Evolutionary conservation across 23 red algal species (phyloP).

Genomic region (Chondrus crispus): DNA sequence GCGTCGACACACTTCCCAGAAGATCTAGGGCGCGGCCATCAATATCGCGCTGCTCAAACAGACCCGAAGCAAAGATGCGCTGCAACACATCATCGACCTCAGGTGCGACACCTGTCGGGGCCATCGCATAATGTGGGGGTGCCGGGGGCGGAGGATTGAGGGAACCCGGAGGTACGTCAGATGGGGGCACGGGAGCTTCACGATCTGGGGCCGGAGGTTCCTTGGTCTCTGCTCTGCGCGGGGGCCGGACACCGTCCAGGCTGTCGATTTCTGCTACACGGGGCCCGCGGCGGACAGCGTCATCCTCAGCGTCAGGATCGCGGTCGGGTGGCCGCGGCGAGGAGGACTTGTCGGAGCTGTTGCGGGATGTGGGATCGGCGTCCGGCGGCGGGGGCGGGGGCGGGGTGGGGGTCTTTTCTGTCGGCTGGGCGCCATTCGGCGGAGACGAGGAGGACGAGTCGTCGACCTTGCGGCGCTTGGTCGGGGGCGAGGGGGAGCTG

Average conservation of each 20-base stretch:
- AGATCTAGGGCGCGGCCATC: slow-evolving; percentile 67
- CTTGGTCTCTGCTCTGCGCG: neutral
- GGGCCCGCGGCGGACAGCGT: neutral
- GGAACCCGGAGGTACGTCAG: too few relatives aligned
- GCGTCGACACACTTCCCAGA: slow-evolving; percentile 49
- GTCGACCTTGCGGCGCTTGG: slow-evolving; percentile 46
- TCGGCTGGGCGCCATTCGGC: neutral
- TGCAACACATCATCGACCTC: slow-evolving; percentile 47
- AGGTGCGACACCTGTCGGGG: slow-evolving; percentile 34
- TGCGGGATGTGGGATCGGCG: neutral
- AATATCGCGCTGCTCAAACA: slow-evolving; percentile 55
- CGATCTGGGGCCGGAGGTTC: neutral
- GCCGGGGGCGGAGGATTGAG: neutral
- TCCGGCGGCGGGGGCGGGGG: neutral
- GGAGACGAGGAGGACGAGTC: slow-evolving; percentile 16
- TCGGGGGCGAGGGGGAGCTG: too few relatives aligned
- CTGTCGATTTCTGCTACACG: neutral
- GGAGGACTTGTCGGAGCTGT: neutral
- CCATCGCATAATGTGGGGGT: neutral
- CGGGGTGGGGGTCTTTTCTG: neutral
- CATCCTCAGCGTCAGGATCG: neutral
- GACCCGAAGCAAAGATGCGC: slow-evolving; percentile 50
- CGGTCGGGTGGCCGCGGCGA: neutral
- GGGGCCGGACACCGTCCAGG: slow-evolving; percentile 26
- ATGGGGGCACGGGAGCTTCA: neutral